Evolutionary conservation across 331 rosid genomes (phyloP), one percentile per base, ranked within the genome.

Genomic region (Quercus lobata): DNA sequence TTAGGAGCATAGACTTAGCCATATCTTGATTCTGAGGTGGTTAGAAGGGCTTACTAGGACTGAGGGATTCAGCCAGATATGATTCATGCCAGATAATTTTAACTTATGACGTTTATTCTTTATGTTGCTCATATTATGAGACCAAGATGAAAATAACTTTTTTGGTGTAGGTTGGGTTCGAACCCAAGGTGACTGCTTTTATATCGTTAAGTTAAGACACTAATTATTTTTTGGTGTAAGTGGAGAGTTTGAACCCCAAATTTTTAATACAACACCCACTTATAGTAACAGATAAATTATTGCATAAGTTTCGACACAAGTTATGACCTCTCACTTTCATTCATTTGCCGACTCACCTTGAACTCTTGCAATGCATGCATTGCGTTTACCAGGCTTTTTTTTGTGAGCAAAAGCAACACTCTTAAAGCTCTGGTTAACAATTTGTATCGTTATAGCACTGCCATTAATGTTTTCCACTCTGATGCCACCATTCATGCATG

Each of bases 61-160:
- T 9, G 30, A 7, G 30, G 65, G 34, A 7, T 25, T 21, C 7
- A 9, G 35, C 69, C 35, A 25, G 69, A 14, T 15, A 5, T 62
- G 11, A 7, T 8, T 14, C 66, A 14, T 5, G 69, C 9, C 0
- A 1, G 1, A 62, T 5, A 41, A 41, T 41, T 41, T 41, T 0
- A 2, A 41, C 0, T 8, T 0, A 8, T 8, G 1, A 0, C 0
- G 1, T 41, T 7, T 0, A 7, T 1, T 37, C 0, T 37, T 0
- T 0, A 2, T 7, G 10, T 41, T 41, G 12, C 3, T 8, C 46
- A 8, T 41, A 8, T 41, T 3, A 8, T 0, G 11, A 37, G 10
- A 0, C 0, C 2, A 37, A 37, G 1, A 7, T 2, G 2, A 0
- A 3, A 7, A 37, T 37, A 2, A 37, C 0, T 41, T 41, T 8